Percentiles rank a stretch among this genome's conserved stretches.
phyloP scores from a whole-genome alignment of 495 filamentous ascomycete species.

The Lasiosphaeriaceae sp. region DNA sequence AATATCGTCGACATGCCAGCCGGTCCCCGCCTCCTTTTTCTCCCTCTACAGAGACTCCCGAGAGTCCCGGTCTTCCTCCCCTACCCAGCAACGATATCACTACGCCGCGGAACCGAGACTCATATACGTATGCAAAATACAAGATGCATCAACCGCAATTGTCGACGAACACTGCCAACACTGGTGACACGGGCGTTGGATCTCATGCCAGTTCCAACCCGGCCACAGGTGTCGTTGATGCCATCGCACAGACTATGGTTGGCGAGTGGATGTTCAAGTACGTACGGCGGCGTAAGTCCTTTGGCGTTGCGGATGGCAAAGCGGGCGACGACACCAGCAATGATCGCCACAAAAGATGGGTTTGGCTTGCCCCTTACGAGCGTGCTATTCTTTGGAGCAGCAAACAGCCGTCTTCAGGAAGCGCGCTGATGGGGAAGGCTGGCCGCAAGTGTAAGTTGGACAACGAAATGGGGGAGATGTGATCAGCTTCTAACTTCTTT shows the following conservation, averaged over 20 bases:
- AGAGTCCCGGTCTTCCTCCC: constrained; percentile 70
- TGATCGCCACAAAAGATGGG: constrained; percentile 90
- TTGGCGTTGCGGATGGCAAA: constrained; percentile 69
- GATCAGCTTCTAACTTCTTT: not conserved
- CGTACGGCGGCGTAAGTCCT: constrained; percentile 86
- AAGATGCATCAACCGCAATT: constrained; percentile 47
- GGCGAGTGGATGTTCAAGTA: constrained; percentile 99
- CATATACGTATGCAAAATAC: constrained; percentile 30
- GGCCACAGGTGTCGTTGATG: constrained; percentile 85
- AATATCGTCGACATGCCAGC: constrained; percentile 48
- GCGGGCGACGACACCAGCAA: constrained; percentile 55
- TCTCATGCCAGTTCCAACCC: constrained; percentile 62
- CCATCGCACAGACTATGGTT: constrained; percentile 97
- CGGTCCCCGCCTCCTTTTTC: constrained; percentile 65
- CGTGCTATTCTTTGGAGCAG: constrained; percentile 96
- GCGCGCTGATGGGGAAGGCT: constrained; percentile 88
- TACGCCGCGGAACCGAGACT: constrained; percentile 46
- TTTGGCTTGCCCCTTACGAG: constrained; percentile 97
- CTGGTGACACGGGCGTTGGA: constrained; percentile 40
- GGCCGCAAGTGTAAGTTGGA: constrained; percentile 84
- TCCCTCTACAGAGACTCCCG: constrained; percentile 58
- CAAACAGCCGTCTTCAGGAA: constrained; percentile 87
- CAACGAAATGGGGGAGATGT: constrained; percentile 1
- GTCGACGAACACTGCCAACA: constrained; percentile 54
- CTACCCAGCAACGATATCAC: constrained; percentile 71